A percentile compares a stretch with the other conserved stretches of the same genome.
These are phyloP conservation scores for Prunus padus DNA, from an alignment of 306 rosid genomes.

Conservation along the genomic window DNA sequence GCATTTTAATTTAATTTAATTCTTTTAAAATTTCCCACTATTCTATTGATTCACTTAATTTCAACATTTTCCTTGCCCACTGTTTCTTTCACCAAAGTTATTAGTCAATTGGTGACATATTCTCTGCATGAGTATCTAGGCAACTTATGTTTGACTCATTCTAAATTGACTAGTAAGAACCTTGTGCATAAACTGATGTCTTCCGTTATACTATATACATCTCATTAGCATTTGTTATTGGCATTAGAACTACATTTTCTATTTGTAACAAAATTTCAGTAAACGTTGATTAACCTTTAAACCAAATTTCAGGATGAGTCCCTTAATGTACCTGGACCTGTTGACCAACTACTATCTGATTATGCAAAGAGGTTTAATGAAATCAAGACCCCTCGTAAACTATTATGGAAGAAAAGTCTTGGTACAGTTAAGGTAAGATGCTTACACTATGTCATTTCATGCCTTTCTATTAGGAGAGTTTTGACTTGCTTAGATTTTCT, in stretches of 20 bases:
- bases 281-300: slow-evolving; percentile 27
- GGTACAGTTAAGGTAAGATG: slow-evolving; percentile 85
- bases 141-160: not conserved
- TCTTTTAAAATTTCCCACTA: too few species aligned
- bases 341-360: slow-evolving; percentile 75
- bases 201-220: not conserved
- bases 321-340: slow-evolving; percentile 61
- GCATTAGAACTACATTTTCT: slow-evolving; percentile 12
- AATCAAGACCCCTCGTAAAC: slow-evolving; percentile 94
- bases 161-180: not conserved
- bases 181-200: not conserved
- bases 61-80: not conserved
- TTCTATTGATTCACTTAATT: not conserved
- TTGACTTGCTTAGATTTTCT: not conserved
- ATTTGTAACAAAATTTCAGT: not conserved
- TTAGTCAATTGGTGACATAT: not conserved
- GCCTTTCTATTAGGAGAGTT: not conserved
- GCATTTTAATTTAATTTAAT: not conserved
- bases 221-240: slow-evolving; percentile 5
- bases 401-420: slow-evolving; percentile 87
- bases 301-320: slow-evolving; percentile 71
- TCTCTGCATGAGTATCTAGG: slow-evolving; percentile 10
- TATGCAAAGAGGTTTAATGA: slow-evolving; percentile 89
- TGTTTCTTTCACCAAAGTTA: not conserved
- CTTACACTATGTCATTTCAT: slow-evolving; percentile 6